phyloP scores from a whole-genome alignment of 345 rosid genomes.

The Rhodomyrtus tomentosa region DNA sequence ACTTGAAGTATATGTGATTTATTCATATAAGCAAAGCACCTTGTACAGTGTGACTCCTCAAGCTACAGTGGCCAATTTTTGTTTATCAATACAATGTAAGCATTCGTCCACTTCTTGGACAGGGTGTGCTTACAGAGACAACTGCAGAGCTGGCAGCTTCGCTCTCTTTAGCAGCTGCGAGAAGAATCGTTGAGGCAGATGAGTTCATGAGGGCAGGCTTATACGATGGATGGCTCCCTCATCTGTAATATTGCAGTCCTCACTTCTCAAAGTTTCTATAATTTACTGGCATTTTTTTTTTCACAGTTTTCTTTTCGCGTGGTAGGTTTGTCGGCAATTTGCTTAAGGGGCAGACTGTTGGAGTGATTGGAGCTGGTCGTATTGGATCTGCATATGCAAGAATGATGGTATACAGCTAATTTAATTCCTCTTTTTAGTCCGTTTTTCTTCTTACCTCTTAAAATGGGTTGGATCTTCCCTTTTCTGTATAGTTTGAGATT shows the following conservation, averaged over 20 bases:
- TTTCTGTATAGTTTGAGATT: background rate
- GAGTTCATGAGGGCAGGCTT: conserved; percentile 94
- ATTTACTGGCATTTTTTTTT: background rate
- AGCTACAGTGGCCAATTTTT: background rate
- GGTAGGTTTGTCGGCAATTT: conserved; percentile 87
- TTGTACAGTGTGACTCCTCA: background rate
- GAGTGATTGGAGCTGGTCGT: conserved; percentile 97
- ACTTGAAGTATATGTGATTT: background rate
- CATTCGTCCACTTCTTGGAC: background rate
- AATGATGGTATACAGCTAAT: conserved; percentile 58
- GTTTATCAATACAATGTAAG: background rate
- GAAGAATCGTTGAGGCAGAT: conserved; percentile 96
- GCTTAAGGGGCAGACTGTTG: conserved; percentile 97
- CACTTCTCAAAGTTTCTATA: background rate
- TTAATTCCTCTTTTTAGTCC: background rate
- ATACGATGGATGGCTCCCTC: conserved; percentile 98
- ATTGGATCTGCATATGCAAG: conserved; percentile 98
- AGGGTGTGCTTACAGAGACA: conserved; percentile 98
- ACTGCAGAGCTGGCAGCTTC: conserved; percentile 96
- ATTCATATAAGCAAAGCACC: background rate
- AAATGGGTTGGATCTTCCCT: background rate
- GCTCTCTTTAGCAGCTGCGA: conserved; percentile 78
- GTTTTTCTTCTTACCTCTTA: background rate
- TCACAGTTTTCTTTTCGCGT: background rate
- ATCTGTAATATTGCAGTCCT: conserved; percentile 32